phyloP scores from a whole-genome alignment of 192 early-diverging fungal species.

The Dispira simplex region DNA sequence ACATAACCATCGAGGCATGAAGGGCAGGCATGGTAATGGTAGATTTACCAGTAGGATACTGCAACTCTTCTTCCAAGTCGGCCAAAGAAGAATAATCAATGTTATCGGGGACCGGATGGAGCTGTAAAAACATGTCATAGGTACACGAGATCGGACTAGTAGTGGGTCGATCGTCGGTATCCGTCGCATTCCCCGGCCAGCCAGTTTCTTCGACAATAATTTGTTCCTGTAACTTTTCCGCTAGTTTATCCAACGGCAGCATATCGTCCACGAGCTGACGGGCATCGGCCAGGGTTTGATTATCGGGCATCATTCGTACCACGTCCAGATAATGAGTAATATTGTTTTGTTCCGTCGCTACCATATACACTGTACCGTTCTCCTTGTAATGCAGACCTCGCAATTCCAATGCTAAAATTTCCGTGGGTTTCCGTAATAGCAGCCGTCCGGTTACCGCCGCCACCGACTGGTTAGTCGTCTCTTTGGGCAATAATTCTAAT shows the following conservation, averaged over 20 bases:
- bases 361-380: constrained; percentile 16
- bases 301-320: constrained; percentile 17
- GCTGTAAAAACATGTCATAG: constrained; percentile 1
- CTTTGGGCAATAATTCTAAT: constrained; percentile 13
- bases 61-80: constrained; percentile 7
- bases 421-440: constrained; percentile 8
- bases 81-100: neutral
- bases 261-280: constrained; percentile 12
- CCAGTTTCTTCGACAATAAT: neutral
- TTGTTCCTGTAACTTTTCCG: constrained; percentile 14
- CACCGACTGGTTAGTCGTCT: constrained; percentile 1
- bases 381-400: constrained; percentile 19
- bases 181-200: neutral
- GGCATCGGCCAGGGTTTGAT: constrained; percentile 15
- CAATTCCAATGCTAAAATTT: constrained; percentile 9
- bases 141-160: neutral
- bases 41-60: neutral
- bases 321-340: constrained; percentile 14
- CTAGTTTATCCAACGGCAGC: constrained; percentile 13
- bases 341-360: constrained; percentile 14
- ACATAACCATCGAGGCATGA: constrained; percentile 14
- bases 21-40: constrained; percentile 6
- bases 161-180: neutral
- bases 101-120: neutral
- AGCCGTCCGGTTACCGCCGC: constrained; percentile 15